Evolutionary conservation across 1,284 basidiomycete species (phyloP).

Genomic region (Trichosporon ovoides): DNA sequence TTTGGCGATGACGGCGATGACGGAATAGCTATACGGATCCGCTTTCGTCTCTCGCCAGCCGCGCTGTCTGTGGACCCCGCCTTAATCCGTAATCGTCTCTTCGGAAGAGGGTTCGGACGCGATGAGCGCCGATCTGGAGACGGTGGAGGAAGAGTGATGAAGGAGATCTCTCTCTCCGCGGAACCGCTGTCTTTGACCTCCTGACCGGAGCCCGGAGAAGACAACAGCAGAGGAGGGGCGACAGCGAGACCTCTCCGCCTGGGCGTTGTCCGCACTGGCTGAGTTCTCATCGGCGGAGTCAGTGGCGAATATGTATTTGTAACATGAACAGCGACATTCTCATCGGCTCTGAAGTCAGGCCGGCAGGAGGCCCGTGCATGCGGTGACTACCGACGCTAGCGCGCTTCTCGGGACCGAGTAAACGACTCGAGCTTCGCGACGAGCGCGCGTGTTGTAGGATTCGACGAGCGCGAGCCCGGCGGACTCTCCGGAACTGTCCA

Average conservation of each 20-base stretch:
- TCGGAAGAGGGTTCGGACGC: too few species aligned
- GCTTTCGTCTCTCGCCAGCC: too few species aligned
- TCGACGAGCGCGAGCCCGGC: not conserved
- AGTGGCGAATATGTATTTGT: not conserved
- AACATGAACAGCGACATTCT: too few species aligned
- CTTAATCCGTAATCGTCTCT: too few species aligned
- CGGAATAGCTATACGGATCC: too few species aligned
- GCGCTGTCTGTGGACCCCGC: too few species aligned
- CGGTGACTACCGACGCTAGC: not conserved
- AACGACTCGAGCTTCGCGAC: not conserved
- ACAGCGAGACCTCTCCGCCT: not conserved
- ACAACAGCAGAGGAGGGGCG: not conserved
- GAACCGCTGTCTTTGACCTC: not conserved
- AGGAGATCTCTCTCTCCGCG: not conserved
- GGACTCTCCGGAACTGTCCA: not conserved
- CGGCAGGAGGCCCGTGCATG: not conserved
- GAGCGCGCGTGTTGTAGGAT: not conserved
- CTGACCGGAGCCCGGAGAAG: not conserved
- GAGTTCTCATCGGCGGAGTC: not conserved
- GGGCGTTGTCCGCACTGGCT: too few species aligned
- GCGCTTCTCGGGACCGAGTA: not conserved
- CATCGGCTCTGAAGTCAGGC: too few species aligned
- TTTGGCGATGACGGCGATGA: too few species aligned
- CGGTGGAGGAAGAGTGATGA: not conserved
- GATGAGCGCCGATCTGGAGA: not conserved